These are phyloP conservation scores for Acanthamoeba royreba DNA, from an alignment of 208 protist genomes.

Conservation along the genomic window DNA sequence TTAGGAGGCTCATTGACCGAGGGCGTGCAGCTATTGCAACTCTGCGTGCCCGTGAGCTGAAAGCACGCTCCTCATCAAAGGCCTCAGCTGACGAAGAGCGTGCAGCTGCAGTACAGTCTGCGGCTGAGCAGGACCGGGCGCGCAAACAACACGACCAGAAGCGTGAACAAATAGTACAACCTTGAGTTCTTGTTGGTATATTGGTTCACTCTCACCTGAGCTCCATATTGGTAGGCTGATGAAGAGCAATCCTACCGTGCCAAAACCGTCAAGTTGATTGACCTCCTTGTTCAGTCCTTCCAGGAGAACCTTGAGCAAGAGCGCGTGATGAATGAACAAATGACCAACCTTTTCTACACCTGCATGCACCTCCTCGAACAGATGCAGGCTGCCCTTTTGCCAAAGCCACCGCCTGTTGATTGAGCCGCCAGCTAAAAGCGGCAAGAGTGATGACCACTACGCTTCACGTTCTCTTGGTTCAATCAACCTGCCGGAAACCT, in stretches of 20 bases:
- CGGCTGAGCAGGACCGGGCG: neutral
- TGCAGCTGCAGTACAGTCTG: neutral
- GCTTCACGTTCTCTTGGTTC: too few species aligned
- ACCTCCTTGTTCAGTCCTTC: neutral
- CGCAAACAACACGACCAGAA: neutral
- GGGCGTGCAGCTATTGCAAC: neutral
- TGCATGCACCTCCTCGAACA: too few species aligned
- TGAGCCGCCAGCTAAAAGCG: too few species aligned
- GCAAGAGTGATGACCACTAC: too few species aligned
- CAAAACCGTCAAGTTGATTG: neutral
- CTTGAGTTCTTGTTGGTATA: neutral
- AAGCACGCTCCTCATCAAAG: neutral
- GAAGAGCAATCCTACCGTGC: neutral
- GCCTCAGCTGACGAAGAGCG: neutral
- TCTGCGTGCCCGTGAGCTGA: neutral
- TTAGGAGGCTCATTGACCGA: neutral
- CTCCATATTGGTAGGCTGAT: too few species aligned
- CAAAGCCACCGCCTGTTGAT: too few species aligned
- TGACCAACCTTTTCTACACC: too few species aligned
- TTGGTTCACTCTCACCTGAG: too few species aligned
- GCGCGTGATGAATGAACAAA: neutral
- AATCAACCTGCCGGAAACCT: too few species aligned
- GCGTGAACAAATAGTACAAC: neutral
- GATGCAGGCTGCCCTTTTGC: too few species aligned
- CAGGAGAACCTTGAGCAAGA: neutral